phyloP scores from a whole-genome alignment of 2,329 filamentous ascomycete genomes.

The Scedosporium apiospermum region DNA sequence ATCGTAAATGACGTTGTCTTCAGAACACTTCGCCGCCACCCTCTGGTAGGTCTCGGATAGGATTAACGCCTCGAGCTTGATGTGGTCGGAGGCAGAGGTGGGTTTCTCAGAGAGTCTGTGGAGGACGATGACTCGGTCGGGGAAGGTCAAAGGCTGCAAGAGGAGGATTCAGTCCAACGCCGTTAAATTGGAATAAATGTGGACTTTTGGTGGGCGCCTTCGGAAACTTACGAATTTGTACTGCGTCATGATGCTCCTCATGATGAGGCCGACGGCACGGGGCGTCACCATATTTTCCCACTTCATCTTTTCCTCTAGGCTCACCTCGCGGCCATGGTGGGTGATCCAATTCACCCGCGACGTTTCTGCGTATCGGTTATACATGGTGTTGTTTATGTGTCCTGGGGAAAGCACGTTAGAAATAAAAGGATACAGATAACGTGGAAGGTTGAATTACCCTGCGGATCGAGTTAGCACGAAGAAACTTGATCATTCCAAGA shows the following conservation, averaged over 20 bases:
- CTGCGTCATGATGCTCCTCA: constrained; percentile 70
- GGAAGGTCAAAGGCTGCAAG: constrained; percentile 67
- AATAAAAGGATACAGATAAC: background rate
- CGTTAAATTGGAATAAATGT: background rate
- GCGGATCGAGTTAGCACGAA: background rate
- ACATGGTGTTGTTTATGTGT: constrained; percentile 82
- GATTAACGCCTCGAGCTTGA: constrained; percentile 54
- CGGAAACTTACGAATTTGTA: constrained; percentile 74
- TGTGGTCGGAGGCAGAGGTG: constrained; percentile 27
- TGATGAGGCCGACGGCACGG: constrained; percentile 59
- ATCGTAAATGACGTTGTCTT: constrained; percentile 76
- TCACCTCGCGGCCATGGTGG: constrained; percentile 55
- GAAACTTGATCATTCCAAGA: too few species aligned
- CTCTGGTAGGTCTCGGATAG: constrained; percentile 67
- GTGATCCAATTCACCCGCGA: constrained; percentile 69
- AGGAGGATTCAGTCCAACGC: background rate
- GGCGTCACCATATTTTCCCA: constrained; percentile 66
- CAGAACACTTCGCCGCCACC: constrained; percentile 61
- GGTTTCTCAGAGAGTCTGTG: constrained; percentile 60
- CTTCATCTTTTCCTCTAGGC: constrained; percentile 47
- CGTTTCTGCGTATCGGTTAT: constrained; percentile 76
- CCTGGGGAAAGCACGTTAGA: constrained; percentile 12
- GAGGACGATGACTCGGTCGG: constrained; percentile 73
- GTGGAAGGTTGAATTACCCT: background rate
- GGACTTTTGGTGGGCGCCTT: background rate